Percentiles rank a stretch among this genome's conserved stretches.
These are phyloP conservation scores for Alternaria dauci DNA, from an alignment of 2,329 filamentous ascomycete species.

Conservation along the genomic window DNA sequence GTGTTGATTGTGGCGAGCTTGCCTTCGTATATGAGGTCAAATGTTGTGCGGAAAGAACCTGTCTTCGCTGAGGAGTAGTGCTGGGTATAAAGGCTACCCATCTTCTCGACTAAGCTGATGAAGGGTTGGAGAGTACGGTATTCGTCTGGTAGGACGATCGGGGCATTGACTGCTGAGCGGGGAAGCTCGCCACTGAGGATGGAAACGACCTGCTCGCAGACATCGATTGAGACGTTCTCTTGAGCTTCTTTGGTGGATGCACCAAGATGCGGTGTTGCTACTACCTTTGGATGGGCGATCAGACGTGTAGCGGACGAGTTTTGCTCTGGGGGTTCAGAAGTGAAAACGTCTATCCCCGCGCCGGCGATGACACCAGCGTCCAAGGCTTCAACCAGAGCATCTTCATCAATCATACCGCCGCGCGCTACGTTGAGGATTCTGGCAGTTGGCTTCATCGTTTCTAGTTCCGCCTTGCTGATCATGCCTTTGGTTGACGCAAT, in stretches of 20 bases:
- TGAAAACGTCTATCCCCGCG: constrained; percentile 82
- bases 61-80: constrained; percentile 64
- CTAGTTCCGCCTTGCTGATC: constrained; percentile 71
- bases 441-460: constrained; percentile 75
- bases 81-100: constrained; percentile 81
- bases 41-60: constrained; percentile 67
- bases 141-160: constrained; percentile 81
- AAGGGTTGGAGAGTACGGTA: constrained; percentile 81
- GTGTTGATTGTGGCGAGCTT: constrained; percentile 75
- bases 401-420: constrained; percentile 82
- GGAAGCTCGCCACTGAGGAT: constrained; percentile 78
- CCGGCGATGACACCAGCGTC: constrained; percentile 76
- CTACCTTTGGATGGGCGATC: constrained; percentile 73
- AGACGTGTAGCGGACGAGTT: constrained; percentile 69
- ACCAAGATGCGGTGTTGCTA: constrained; percentile 81
- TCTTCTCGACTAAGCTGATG: constrained; percentile 77
- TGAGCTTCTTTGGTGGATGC: constrained; percentile 84
- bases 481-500: constrained; percentile 79
- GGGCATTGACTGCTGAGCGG: constrained; percentile 80
- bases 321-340: constrained; percentile 72
- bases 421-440: constrained; percentile 81
- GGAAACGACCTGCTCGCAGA: constrained; percentile 79
- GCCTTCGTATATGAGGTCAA: constrained; percentile 81
- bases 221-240: constrained; percentile 83
- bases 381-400: constrained; percentile 73